A percentile compares a stretch with the other conserved stretches of the same genome.
Evolutionary conservation across 1,284 basidiomycete genomes (phyloP).

Genomic region (Puccinia horiana): DNA sequence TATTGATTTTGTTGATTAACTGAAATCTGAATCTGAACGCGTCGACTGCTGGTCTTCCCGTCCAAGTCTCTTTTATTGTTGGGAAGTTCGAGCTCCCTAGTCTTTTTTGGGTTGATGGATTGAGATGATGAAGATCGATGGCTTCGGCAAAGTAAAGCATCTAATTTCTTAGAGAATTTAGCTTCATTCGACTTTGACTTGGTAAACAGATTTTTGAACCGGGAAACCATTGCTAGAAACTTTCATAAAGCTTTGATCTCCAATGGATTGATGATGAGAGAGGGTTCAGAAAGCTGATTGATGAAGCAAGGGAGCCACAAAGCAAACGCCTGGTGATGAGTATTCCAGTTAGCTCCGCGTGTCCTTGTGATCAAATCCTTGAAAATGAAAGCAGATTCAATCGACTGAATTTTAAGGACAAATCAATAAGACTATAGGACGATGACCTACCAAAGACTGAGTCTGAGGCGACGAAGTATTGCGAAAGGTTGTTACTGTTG

Average conservation of each 20-base stretch:
- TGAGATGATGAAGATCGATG: conserved; percentile 17
- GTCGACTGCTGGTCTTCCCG: neutral
- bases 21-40: conserved; percentile 9
- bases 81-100: neutral
- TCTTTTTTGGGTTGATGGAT: neutral
- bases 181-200: conserved; percentile 8
- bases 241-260: neutral
- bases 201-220: conserved; percentile 13
- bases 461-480: neutral
- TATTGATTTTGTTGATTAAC: neutral
- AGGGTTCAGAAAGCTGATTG: neutral
- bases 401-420: neutral
- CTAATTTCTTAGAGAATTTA: neutral
- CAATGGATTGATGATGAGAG: neutral
- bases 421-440: neutral
- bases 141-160: conserved; percentile 17
- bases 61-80: neutral
- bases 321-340: neutral
- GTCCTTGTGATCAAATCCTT: neutral
- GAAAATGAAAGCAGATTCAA: neutral
- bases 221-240: conserved; percentile 14
- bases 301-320: neutral
- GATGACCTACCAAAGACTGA: conserved; percentile 10
- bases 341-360: neutral
- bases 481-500: neutral